phyloP scores from a whole-genome alignment of 2,329 filamentous ascomycete genomes.

The Aspergillus aculeatus region DNA sequence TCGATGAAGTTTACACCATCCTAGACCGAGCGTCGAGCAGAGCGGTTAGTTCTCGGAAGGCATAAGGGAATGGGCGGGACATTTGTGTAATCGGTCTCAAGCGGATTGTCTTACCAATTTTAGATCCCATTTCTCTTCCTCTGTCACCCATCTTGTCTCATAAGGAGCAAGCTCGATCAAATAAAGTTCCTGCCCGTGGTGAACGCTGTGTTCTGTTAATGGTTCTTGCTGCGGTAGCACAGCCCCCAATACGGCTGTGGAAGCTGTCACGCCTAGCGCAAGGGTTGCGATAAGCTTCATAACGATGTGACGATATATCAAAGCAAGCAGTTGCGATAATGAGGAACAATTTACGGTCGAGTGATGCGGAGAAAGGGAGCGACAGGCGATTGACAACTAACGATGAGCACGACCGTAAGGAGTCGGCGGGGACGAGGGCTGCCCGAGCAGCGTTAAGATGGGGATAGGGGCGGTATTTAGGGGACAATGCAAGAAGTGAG shows the following conservation, averaged over 20 bases:
- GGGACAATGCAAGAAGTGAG: not conserved
- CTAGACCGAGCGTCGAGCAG: constrained; percentile 44
- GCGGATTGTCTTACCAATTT: constrained; percentile 62
- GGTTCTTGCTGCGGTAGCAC: constrained; percentile 34
- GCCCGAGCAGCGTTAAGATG: not conserved
- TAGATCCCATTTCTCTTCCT: constrained; percentile 92
- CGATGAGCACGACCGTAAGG: not conserved
- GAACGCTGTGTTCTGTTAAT: constrained; percentile 21
- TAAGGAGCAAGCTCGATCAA: constrained; percentile 84
- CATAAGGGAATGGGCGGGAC: not conserved
- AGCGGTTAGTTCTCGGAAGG: constrained; percentile 6
- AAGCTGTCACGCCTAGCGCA: constrained; percentile 36
- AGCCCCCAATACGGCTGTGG: constrained; percentile 32
- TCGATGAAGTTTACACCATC: constrained; percentile 89
- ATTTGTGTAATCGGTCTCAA: not conserved
- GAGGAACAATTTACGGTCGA: not conserved
- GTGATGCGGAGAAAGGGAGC: not conserved
- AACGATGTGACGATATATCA: constrained; percentile 1
- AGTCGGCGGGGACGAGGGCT: not conserved
- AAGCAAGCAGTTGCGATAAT: not conserved
- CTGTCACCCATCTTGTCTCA: constrained; percentile 81
- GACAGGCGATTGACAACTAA: not conserved
- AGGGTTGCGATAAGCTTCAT: constrained; percentile 40
- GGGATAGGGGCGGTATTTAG: not conserved
- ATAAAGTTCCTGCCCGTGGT: constrained; percentile 55